These are phyloP conservation scores for Penicillium canariense DNA, from an alignment of 495 filamentous ascomycete species.

Conservation along the genomic window DNA sequence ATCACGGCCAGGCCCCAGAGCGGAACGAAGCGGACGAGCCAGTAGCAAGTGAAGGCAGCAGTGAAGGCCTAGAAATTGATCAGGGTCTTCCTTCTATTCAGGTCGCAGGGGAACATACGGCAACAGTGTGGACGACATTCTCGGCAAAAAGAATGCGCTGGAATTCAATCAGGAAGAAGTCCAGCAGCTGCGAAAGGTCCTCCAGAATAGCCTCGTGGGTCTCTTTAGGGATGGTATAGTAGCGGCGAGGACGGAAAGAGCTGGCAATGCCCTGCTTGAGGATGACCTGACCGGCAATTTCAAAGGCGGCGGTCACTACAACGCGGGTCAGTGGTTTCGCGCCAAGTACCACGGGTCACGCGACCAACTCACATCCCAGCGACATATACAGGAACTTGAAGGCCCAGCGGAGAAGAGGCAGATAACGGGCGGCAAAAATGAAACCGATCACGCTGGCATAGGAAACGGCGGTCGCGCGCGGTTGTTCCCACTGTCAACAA, in stretches of 20 bases:
- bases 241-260: constrained; percentile 84
- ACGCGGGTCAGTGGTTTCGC: constrained; percentile 12
- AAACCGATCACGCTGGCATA: constrained; percentile 68
- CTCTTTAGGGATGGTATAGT: constrained; percentile 87
- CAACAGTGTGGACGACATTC: constrained; percentile 77
- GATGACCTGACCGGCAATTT: constrained; percentile 72
- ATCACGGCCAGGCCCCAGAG: constrained; percentile 89
- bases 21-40: constrained; percentile 88
- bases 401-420: constrained; percentile 81
- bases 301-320: constrained; percentile 68
- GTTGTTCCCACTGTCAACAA: constrained; percentile 59
- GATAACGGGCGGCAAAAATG: constrained; percentile 88
- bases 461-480: constrained; percentile 80
- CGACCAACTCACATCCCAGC: constrained; percentile 56
- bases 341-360: constrained; percentile 12
- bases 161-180: constrained; percentile 96
- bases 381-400: constrained; percentile 80
- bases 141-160: constrained; percentile 94
- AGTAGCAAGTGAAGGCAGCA: constrained; percentile 83
- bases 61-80: constrained; percentile 60
- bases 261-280: constrained; percentile 77
- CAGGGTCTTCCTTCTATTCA: constrained; percentile 20
- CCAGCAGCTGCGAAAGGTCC: constrained; percentile 86
- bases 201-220: constrained; percentile 76
- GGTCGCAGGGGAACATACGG: constrained; percentile 54